Conservation (phyloP, 2,329 filamentous ascomycete genomes). For the Curvularia eragrostidis region DNA sequence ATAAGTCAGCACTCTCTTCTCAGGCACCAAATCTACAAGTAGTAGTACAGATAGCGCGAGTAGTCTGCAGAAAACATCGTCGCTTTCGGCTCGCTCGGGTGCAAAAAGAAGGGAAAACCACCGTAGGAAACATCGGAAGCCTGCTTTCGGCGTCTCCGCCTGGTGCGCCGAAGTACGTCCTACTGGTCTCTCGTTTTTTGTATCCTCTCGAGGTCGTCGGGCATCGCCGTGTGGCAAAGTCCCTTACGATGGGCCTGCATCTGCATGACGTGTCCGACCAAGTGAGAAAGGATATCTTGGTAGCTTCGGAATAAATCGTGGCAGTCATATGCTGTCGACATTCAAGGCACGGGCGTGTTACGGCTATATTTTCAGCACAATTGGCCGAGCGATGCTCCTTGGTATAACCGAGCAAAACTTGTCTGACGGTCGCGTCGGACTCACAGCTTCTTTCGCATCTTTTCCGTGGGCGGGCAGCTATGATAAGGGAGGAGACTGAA, state of each 20-base stretch:
- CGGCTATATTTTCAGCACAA: background rate
- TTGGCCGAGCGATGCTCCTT: background rate
- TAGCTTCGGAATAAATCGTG: too few relatives aligned
- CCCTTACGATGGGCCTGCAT: background rate
- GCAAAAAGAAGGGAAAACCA: background rate
- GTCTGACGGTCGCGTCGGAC: background rate
- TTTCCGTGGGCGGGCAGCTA: background rate
- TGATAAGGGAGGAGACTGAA: background rate
- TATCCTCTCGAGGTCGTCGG: background rate
- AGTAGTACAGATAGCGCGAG: background rate
- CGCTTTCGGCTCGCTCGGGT: background rate
- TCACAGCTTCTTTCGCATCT: background rate
- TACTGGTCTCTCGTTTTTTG: background rate
- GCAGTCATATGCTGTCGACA: background rate
- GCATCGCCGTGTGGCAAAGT: background rate
- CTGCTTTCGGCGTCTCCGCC: background rate
- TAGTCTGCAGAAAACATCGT: background rate
- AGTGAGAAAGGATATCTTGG: background rate
- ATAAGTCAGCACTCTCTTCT: constrained; percentile 1
- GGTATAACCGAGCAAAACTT: background rate
- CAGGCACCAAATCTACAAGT: background rate
- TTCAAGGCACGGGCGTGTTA: background rate
- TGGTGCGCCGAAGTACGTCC: background rate
- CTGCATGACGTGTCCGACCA: background rate
- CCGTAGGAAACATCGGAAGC: background rate